Percentiles rank a stretch among this genome's conserved stretches.
These are phyloP conservation scores for Rhytidiadelphus loreus DNA, from an alignment of 225 moss, liverwort and hornwort genomes.

Conservation along the genomic window DNA sequence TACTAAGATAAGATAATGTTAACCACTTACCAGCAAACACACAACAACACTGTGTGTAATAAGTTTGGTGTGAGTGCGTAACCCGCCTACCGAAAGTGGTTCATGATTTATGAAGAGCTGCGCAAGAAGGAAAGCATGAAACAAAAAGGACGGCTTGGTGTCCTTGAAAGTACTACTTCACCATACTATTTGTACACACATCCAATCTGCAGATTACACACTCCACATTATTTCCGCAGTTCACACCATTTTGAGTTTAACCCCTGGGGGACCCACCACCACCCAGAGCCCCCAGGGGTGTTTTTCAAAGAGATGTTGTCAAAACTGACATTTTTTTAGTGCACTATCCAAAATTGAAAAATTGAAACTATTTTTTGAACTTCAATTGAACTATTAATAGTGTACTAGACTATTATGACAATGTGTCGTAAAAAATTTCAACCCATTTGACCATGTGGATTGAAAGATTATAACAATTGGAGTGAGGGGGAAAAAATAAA, in stretches of 20 bases:
- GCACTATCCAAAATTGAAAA: not conserved
- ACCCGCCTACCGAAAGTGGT: not conserved
- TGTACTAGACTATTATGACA: not conserved
- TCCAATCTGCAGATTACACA: no score
- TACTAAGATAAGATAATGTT: no score
- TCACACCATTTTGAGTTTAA: not conserved
- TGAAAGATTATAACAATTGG: not conserved
- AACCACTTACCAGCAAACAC: not conserved
- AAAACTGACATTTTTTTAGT: not conserved
- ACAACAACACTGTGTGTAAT: not conserved
- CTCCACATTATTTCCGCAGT: not conserved
- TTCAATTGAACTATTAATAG: no score
- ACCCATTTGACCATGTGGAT: rapidly evolving
- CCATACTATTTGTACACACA: not conserved
- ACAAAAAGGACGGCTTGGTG: not conserved
- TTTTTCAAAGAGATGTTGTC: not conserved
- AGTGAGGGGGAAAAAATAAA: no score
- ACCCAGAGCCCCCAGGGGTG: not conserved
- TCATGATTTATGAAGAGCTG: not conserved
- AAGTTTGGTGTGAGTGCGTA: not conserved
- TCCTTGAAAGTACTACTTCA: slow-evolving; percentile 15
- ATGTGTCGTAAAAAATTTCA: no score
- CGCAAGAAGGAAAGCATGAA: not conserved
- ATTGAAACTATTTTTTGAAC: not conserved
- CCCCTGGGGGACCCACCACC: no score